Percentiles rank a stretch among this genome's conserved stretches.
Conservation (phyloP, 805 yeast species). For the Pichia insulana region DNA sequence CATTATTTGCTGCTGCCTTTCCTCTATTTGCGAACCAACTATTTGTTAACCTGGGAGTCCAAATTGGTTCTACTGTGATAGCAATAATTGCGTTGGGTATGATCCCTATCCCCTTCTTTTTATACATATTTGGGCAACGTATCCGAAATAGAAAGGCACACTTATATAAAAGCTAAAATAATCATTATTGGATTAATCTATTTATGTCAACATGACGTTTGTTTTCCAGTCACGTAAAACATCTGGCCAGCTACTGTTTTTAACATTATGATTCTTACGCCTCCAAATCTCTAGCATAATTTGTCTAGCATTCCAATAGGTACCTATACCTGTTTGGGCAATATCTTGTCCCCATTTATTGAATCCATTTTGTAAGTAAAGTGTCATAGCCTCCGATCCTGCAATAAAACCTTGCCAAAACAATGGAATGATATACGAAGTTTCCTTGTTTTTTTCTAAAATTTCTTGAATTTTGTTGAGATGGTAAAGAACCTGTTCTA, state of each 20-base stretch:
- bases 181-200: not conserved
- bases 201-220: conserved; percentile 61
- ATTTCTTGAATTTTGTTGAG: conserved; percentile 53
- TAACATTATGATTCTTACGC: conserved; percentile 51
- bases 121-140: too few relatives aligned
- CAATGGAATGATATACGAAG: conserved; percentile 57
- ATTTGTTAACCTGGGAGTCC: too few relatives aligned
- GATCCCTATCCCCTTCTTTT: too few relatives aligned
- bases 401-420: conserved; percentile 89
- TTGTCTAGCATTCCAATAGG: conserved; percentile 80
- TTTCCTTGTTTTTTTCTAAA: conserved; percentile 39
- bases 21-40: too few relatives aligned
- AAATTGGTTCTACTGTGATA: too few relatives aligned
- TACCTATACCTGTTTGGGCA: conserved; percentile 54
- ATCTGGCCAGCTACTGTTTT: conserved; percentile 65
- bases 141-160: not conserved
- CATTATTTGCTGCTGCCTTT: too few relatives aligned
- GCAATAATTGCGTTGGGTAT: too few relatives aligned
- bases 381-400: conserved; percentile 66
- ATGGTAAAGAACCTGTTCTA: conserved; percentile 52
- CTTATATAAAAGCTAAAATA: not conserved
- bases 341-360: conserved; percentile 67
- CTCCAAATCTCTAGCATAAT: conserved; percentile 84
- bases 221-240: conserved; percentile 80
- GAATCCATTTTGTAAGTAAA: conserved; percentile 52